A percentile compares a stretch with the other conserved stretches of the same genome.
phyloP scores from a whole-genome alignment of 768 basidiomycete genomes.

The Gyrodon lividus region DNA sequence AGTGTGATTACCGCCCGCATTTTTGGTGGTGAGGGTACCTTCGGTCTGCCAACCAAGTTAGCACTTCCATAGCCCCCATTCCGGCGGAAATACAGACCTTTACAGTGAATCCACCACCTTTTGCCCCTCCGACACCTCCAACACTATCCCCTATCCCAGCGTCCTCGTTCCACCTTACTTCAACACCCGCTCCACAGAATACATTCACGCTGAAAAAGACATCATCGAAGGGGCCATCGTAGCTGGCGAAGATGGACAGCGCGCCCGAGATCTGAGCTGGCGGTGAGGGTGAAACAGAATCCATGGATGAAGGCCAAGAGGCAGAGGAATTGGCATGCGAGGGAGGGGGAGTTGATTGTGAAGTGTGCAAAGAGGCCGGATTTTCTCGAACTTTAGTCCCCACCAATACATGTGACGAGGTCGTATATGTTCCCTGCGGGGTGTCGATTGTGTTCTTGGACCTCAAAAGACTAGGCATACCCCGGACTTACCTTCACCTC shows the following conservation, averaged over 20 bases:
- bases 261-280: slow-evolving; percentile 34
- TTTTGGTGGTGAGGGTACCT: slow-evolving; percentile 63
- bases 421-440: slow-evolving; percentile 42
- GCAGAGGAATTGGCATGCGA: too few relatives aligned
- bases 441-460: neutral
- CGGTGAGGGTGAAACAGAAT: neutral
- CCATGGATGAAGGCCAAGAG: too few relatives aligned
- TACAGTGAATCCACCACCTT: slow-evolving; percentile 7
- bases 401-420: slow-evolving; percentile 44
- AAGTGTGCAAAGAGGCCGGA: slow-evolving; percentile 10
- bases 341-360: neutral
- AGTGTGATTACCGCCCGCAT: slow-evolving; percentile 81
- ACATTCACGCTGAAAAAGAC: slow-evolving; percentile 70
- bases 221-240: slow-evolving; percentile 61
- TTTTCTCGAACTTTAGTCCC: slow-evolving; percentile 12
- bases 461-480: neutral
- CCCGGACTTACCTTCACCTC: slow-evolving; percentile 37
- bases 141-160: slow-evolving; percentile 9
- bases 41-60: slow-evolving; percentile 44
- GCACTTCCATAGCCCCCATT: neutral
- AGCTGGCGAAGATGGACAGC: slow-evolving; percentile 60
- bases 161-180: slow-evolving; percentile 48
- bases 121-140: neutral
- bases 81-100: slow-evolving; percentile 12
- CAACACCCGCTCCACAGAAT: slow-evolving; percentile 37